Conservation (phyloP, 805 yeast genomes). For the Ascoidea tarda region DNA sequence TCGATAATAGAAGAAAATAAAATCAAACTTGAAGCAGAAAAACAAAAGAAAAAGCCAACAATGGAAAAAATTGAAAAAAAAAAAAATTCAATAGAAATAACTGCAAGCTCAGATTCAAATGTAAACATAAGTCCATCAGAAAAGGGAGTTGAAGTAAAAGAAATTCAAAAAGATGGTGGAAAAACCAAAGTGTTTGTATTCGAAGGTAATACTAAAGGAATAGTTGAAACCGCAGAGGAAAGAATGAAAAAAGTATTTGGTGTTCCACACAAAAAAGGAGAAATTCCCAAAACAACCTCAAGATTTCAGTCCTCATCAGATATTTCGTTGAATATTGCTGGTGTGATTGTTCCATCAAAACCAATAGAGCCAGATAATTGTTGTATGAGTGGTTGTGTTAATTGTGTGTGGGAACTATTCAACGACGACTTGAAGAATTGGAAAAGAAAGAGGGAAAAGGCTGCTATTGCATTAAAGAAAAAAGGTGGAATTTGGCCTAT, state of each 20-base stretch:
- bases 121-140: too few species aligned
- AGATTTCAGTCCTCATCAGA: slow-evolving; percentile 14
- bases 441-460: slow-evolving; percentile 45
- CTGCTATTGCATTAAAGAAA: slow-evolving; percentile 33
- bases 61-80: too few species aligned
- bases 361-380: slow-evolving; percentile 92
- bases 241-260: slow-evolving; percentile 39
- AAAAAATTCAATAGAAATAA: too few species aligned
- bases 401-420: slow-evolving; percentile 93
- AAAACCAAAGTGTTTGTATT: slow-evolving; percentile 10
- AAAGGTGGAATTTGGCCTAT: slow-evolving; percentile 45
- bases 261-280: slow-evolving; percentile 36
- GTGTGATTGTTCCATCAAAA: slow-evolving; percentile 65
- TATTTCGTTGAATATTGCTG: slow-evolving; percentile 27
- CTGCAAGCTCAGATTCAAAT: too few species aligned
- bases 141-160: background rate
- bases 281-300: slow-evolving; percentile 25
- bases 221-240: slow-evolving; percentile 26
- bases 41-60: too few species aligned
- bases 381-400: slow-evolving; percentile 94
- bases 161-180: background rate
- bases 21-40: too few species aligned
- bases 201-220: slow-evolving; percentile 20
- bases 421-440: slow-evolving; percentile 82
- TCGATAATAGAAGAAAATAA: too few species aligned